phyloP scores from a whole-genome alignment of 202 grass and related monocot genomes.

The Dendrocalamus latiflorus region DNA sequence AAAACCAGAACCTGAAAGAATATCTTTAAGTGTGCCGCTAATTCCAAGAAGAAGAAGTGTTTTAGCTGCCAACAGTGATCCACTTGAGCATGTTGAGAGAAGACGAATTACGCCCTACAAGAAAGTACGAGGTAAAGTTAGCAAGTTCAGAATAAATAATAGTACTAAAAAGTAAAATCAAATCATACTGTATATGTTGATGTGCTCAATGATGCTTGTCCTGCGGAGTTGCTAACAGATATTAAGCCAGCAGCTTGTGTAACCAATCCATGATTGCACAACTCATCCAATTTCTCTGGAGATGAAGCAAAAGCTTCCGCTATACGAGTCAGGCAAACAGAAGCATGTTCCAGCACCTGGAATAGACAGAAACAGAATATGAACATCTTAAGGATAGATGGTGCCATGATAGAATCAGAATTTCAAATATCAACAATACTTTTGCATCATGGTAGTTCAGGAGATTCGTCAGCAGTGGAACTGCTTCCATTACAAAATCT shows the following conservation, averaged over 20 bases:
- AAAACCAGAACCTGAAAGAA: constrained; percentile 72
- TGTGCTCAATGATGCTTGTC: constrained; percentile 73
- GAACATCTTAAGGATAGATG: constrained; percentile 13
- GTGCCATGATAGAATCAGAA: constrained; percentile 3
- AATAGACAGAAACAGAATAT: constrained; percentile 22
- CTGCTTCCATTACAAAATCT: constrained; percentile 91
- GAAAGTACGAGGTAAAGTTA: not conserved
- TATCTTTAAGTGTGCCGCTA: constrained; percentile 81
- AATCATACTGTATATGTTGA: constrained; percentile 68
- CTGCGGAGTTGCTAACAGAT: constrained; percentile 63
- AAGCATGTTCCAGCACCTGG: constrained; percentile 87
- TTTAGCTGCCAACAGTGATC: constrained; percentile 72
- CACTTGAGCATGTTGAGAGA: constrained; percentile 72
- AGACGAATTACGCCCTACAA: constrained; percentile 79
- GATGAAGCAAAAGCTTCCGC: constrained; percentile 67
- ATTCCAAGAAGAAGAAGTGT: constrained; percentile 80
- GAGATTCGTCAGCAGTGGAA: constrained; percentile 83
- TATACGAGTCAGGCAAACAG: constrained; percentile 75
- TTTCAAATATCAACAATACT: constrained; percentile 33
- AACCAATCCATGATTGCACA: constrained; percentile 89
- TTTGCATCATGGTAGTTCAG: constrained; percentile 88
- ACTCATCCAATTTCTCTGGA: constrained; percentile 73
- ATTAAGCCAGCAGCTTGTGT: constrained; percentile 68
- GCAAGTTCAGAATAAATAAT: not conserved
- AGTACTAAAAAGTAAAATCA: not conserved